Evolutionary conservation across 2,329 filamentous ascomycete species (phyloP), one percentile per base, ranked within the genome.

Genomic region (Ophiocordyceps camponoti-rufipedis): DNA sequence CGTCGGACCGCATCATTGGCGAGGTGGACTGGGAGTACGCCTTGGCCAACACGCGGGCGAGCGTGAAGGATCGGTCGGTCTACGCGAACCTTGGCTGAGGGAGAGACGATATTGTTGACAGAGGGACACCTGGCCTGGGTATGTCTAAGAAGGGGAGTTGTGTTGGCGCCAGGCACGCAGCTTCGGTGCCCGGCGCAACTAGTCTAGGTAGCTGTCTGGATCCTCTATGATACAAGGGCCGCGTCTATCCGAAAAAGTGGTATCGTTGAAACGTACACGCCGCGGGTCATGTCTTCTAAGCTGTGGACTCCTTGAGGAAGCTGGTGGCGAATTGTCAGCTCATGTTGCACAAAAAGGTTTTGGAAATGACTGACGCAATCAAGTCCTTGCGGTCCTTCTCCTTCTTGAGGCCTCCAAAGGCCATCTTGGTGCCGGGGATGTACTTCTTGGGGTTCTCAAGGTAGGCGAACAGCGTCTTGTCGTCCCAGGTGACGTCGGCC

Each of bases 361-460:
- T 5, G 8, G 39, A 5, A 42, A 33, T 13, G 28, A 77, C 82
- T 60, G 83, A 89, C 82, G 86, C 87, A 79, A 98, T 94, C 61
- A 98, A 76, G 70, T 98, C 89, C 68, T 96, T 94, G 68, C 91
- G 80, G 75, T 96, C 91, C 85, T 96, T 96, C 64, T 80, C 78
- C 85, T 98, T 98, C 88, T 98, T 98, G 64, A 98, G 79, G 68
- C 91, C 91, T 72, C 91, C 91, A 66, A 96, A 98, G 60, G 91
- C 91, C 91, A 98, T 98, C 86, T 96, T 98, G 74, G 91, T 98
- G 58, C 91, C 91, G 57, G 91, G 91, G 55, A 98, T 95, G 80
- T 88, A 98, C 79, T 96, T 96, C 83, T 98, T 98, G 72, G 91
- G 91, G 83, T 96, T 96, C 80, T 98, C 91, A 62, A 98, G 88